Evolutionary conservation across 805 yeast genomes (phyloP), one percentile per base, ranked within the genome.

Genomic region (Barnettozyma siamensis): DNA sequence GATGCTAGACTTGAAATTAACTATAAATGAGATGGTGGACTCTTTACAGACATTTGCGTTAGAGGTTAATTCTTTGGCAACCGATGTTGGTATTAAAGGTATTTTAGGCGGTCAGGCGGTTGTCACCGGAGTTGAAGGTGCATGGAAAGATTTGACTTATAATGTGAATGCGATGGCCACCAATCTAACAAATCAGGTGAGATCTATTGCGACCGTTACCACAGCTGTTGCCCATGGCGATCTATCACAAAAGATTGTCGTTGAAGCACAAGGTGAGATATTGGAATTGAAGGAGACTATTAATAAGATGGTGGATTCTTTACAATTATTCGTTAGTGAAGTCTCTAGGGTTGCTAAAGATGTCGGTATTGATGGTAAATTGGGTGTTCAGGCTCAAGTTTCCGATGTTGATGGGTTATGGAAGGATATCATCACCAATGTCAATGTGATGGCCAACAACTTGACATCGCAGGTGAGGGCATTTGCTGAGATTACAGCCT

Each of bases 211-310:
- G 23, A 91, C 87, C 53, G 88, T 87, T 51, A 87, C 96, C 0
- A 94, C 93, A 12, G 94, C 96, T 7, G 95, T 94, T 21, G 87
- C 95, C 2, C 94, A 87, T 63, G 95, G 95, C 58, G 95, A 87
- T 60, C 83, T 87, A 62, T 86, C 95, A 0, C 74, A 93, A 48
- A 87, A 87, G 62, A 87, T 87, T 62, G 86, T 78, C 47, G 95
- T 87, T 20, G 91, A 81, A 54, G 95, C 95, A 9, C 91, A 86
- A 59, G 95, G 95, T 40, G 95, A 87, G 58, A 86, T 87, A 52
- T 70, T 87, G 51, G 93, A 88, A 47, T 73, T 87, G 62, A 87
- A 87, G 57, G 75, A 81, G 46, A 87, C 96, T 7, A 87, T 87
- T 64, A 87, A 87, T 62, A 85, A 84, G 68, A 87, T 87, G 96